Percentiles rank a stretch among this genome's conserved stretches.
Conservation (phyloP, 257 asterid genomes). For the Solanum bulbocastanum region DNA sequence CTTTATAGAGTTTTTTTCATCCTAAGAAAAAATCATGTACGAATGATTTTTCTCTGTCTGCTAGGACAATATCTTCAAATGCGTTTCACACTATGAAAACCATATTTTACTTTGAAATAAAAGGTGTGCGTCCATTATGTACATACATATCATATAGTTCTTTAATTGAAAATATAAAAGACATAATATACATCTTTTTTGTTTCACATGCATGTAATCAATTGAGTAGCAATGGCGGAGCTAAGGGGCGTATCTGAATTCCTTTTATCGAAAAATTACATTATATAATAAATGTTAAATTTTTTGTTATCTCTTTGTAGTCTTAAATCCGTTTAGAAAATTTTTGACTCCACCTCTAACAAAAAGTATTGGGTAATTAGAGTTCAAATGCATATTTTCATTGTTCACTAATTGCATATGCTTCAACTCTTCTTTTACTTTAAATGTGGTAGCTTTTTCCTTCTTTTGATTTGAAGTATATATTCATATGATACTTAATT, state of each 20-base stretch:
- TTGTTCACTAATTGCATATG: not conserved
- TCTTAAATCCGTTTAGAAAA: not conserved
- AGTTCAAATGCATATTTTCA: not conserved
- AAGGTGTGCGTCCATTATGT: not conserved
- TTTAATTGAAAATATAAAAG: not conserved
- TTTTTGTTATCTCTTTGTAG: not conserved
- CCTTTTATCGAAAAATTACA: not conserved
- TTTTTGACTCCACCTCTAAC: not conserved
- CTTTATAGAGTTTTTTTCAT: not conserved
- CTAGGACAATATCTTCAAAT: not conserved
- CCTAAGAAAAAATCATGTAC: not conserved
- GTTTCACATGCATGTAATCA: not conserved
- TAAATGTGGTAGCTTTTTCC: not conserved
- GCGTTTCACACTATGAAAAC: not conserved
- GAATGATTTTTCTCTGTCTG: not conserved
- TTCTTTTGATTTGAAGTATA: not conserved
- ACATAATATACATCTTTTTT: not conserved
- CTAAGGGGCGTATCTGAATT: not conserved
- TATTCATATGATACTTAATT: not conserved
- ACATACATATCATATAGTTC: not conserved
- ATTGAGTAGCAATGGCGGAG: not conserved
- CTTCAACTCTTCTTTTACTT: not conserved
- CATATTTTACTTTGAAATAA: not conserved
- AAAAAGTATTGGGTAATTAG: not conserved
- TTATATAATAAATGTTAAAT: fast-evolving